Conservation (phyloP, 1,284 basidiomycete genomes). For the Boletellus deceptivus region DNA sequence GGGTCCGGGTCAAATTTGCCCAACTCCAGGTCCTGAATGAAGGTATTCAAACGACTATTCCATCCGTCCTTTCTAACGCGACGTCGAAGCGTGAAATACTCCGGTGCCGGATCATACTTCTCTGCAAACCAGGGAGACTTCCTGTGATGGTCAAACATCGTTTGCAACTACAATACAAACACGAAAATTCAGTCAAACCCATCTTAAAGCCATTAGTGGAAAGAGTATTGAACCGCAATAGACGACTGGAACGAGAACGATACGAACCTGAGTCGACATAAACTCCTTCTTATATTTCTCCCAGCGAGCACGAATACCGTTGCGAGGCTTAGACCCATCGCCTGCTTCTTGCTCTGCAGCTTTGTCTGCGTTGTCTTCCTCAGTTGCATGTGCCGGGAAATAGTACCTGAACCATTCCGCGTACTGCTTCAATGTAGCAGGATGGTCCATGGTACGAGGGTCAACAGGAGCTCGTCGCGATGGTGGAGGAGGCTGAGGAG, state of each 20-base stretch:
- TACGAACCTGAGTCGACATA: conserved; percentile 75
- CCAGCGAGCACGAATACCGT: conserved; percentile 78
- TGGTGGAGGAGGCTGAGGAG: conserved; percentile 37
- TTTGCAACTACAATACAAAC: conserved; percentile 72
- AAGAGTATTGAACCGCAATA: conserved; percentile 13
- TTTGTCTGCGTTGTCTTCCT: conserved; percentile 79
- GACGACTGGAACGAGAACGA: conserved; percentile 15
- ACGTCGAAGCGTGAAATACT: conserved; percentile 65
- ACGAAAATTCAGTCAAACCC: conserved; percentile 33
- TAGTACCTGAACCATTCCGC: conserved; percentile 87
- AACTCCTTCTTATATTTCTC: conserved; percentile 93
- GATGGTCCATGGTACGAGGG: conserved; percentile 80
- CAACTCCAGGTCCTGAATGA: conserved; percentile 74
- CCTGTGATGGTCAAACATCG: conserved; percentile 88
- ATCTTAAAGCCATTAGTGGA: conserved; percentile 12
- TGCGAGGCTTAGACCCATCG: conserved; percentile 73
- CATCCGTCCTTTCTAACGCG: conserved; percentile 81
- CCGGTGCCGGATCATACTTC: conserved; percentile 80
- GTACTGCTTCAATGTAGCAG: conserved; percentile 80
- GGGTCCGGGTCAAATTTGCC: conserved; percentile 81
- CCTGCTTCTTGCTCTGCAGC: conserved; percentile 77
- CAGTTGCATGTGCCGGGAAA: conserved; percentile 72
- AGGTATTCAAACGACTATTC: conserved; percentile 67
- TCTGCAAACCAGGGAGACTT: conserved; percentile 93
- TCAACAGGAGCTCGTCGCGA: conserved; percentile 66